These are phyloP conservation scores for Pseudocercospora eumusae DNA, from an alignment of 2,329 filamentous ascomycete genomes.

Conservation along the genomic window DNA sequence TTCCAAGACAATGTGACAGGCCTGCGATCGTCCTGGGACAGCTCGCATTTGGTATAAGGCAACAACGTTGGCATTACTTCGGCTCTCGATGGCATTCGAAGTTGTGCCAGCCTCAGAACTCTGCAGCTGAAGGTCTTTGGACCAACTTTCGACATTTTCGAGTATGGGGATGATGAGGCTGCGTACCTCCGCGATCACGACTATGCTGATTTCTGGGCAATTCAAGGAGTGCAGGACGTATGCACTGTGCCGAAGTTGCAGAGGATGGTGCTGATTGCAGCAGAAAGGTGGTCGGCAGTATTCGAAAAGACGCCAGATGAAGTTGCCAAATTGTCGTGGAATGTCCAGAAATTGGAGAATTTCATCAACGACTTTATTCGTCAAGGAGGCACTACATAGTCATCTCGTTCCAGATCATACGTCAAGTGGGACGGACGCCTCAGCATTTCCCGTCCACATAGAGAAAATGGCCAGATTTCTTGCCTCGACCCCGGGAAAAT, in stretches of 20 bases:
- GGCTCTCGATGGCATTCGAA: neutral
- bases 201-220: neutral
- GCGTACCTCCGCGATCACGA: neutral
- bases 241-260: neutral
- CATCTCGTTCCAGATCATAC: neutral
- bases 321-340: neutral
- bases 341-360: neutral
- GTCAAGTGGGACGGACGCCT: neutral
- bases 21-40: no score
- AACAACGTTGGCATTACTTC: neutral
- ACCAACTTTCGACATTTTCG: neutral
- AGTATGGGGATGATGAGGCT: neutral
- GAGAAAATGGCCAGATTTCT: neutral
- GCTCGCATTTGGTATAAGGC: neutral
- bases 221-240: neutral
- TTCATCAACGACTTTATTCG: neutral
- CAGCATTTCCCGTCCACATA: neutral
- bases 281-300: neutral
- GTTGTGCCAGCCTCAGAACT: neutral
- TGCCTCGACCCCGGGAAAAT: neutral
- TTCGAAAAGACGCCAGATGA: neutral
- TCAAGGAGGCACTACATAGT: neutral
- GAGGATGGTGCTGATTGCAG: neutral
- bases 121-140: neutral
- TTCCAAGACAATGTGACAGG: no score